Evolutionary conservation across 768 basidiomycete genomes (phyloP).

Genomic region (Pholiota molesta): DNA sequence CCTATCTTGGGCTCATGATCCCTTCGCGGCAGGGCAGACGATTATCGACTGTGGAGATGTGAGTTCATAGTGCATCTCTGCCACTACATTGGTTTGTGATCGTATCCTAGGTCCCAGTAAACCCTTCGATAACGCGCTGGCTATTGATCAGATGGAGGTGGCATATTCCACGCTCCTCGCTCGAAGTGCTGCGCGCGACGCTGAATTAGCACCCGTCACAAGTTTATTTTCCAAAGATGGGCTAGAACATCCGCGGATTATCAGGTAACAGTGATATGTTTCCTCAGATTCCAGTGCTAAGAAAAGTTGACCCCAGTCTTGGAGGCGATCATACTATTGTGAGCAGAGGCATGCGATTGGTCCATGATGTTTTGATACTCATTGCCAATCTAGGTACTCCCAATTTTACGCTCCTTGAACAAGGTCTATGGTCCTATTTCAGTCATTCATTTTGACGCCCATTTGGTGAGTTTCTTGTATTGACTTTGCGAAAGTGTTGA

Average conservation of each 20-base stretch:
- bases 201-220: conserved; percentile 41
- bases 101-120: conserved; percentile 64
- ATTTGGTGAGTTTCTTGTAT: conserved; percentile 43
- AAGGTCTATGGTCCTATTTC: conserved; percentile 81
- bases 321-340: conserved; percentile 93
- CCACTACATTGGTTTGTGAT: not conserved
- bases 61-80: conserved; percentile 15
- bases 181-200: conserved; percentile 47
- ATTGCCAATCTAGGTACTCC: conserved; percentile 62
- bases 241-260: conserved; percentile 70
- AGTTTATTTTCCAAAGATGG: conserved; percentile 56
- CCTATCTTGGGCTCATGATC: conserved; percentile 71
- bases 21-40: conserved; percentile 57
- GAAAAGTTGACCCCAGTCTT: conserved; percentile 42
- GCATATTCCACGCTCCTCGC: conserved; percentile 78
- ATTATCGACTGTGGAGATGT: conserved; percentile 89
- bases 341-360: conserved; percentile 11
- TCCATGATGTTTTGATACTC: conserved; percentile 46
- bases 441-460: conserved; percentile 83
- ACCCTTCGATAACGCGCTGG: conserved; percentile 83
- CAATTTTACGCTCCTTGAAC: conserved; percentile 79
- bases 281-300: not conserved
- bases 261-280: conserved; percentile 46
- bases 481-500: conserved; percentile 7
- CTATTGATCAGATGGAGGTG: conserved; percentile 85